These are phyloP conservation scores for Gracilariopsis chorda DNA, from an alignment of 23 red algal genomes.

Conservation along the genomic window DNA sequence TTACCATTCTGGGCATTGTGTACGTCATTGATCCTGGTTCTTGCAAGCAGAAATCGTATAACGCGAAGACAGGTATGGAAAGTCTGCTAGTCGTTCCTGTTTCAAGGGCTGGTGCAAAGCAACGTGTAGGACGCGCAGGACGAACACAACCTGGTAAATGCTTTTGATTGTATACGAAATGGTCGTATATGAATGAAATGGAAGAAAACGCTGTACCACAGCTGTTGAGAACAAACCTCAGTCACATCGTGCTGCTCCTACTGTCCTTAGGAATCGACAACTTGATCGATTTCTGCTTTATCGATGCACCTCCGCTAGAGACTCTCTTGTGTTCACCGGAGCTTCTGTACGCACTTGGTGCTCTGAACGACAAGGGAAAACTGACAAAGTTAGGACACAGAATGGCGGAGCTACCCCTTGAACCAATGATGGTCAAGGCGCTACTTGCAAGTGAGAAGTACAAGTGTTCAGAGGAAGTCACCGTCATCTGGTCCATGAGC, in stretches of 20 bases:
- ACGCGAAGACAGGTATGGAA: slow-evolving; percentile 85
- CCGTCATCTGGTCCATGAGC: slow-evolving; percentile 83
- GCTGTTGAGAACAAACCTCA: slow-evolving; percentile 79
- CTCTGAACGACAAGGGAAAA: slow-evolving; percentile 66
- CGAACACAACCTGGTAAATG: slow-evolving; percentile 86
- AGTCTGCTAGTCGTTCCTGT: slow-evolving; percentile 80
- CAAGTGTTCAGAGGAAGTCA: slow-evolving; percentile 80
- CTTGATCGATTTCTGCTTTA: slow-evolving; percentile 85
- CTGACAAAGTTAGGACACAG: slow-evolving; percentile 79
- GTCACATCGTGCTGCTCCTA: slow-evolving; percentile 81
- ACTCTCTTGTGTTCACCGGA: slow-evolving; percentile 72
- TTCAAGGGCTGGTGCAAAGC: slow-evolving; percentile 80
- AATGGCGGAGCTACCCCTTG: slow-evolving; percentile 95
- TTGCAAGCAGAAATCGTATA: slow-evolving; percentile 91
- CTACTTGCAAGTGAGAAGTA: slow-evolving; percentile 83
- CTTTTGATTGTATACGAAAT: slow-evolving; percentile 92
- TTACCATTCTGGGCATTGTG: slow-evolving; percentile 94
- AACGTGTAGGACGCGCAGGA: slow-evolving; percentile 91
- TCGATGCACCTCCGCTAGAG: slow-evolving; percentile 83
- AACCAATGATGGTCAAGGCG: slow-evolving; percentile 82
- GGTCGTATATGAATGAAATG: slow-evolving; percentile 77
- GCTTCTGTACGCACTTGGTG: slow-evolving; percentile 82
- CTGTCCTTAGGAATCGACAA: slow-evolving; percentile 84
- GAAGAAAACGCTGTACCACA: slow-evolving; percentile 75
- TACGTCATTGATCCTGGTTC: slow-evolving; percentile 97